Evolutionary conservation across 2,329 filamentous ascomycete genomes (phyloP).

Genomic region (Talaromyces sp.): DNA sequence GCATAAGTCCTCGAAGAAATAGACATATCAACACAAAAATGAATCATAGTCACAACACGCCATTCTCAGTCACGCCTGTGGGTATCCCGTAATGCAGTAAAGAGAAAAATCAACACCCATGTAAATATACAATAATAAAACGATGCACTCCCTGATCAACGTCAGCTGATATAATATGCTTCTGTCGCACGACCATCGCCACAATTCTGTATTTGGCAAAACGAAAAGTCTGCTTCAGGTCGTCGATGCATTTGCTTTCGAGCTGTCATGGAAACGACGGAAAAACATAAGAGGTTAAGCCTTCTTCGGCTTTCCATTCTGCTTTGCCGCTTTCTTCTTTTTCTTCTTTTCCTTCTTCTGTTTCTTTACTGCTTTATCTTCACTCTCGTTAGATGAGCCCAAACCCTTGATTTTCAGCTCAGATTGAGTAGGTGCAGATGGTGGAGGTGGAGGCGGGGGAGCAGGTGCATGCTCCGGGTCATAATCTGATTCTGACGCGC

Average conservation of each 20-base stretch:
- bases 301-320: background rate
- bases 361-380: slow-evolving; percentile 2
- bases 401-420: slow-evolving; percentile 9
- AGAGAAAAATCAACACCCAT: background rate
- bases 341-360: slow-evolving; percentile 14
- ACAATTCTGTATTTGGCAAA: background rate
- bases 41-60: slow-evolving; percentile 2
- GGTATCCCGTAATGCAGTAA: slow-evolving; percentile 13
- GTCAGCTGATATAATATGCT: slow-evolving; percentile 4
- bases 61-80: slow-evolving; percentile 8
- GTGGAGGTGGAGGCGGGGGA: slow-evolving; percentile 19
- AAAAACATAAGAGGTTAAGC: background rate
- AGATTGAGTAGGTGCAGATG: background rate
- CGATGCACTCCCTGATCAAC: background rate
- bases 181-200: background rate
- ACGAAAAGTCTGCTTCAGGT: background rate
- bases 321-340: slow-evolving; percentile 4
- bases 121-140: background rate
- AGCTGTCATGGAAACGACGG: background rate
- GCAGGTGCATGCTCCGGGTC: slow-evolving; percentile 22
- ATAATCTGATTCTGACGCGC: slow-evolving; percentile 21
- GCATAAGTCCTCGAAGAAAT: slow-evolving; percentile 8
- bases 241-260: background rate
- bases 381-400: slow-evolving; percentile 3
- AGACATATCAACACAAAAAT: slow-evolving; percentile 6